A percentile compares a stretch with the other conserved stretches of the same genome.
Evolutionary conservation across 179 eudicot genomes (phyloP).

Genomic region (Amaranthus tricolor): DNA sequence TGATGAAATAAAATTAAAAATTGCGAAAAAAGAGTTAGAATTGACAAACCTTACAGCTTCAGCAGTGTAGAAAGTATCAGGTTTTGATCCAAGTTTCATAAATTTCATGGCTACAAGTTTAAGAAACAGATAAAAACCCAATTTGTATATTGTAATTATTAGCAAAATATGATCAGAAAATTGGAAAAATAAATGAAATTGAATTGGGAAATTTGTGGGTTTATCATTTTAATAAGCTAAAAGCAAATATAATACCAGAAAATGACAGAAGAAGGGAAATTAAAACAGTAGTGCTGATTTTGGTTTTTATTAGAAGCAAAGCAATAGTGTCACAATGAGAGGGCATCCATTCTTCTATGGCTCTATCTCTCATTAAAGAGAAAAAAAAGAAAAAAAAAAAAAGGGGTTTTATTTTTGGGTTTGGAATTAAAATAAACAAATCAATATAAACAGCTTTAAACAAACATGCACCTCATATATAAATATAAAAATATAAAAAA

Average conservation of each 20-base stretch:
- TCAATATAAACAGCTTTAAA: not conserved
- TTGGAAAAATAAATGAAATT: slow-evolving; percentile 2
- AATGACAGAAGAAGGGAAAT: not conserved
- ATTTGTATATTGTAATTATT: not conserved
- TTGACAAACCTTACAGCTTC: slow-evolving; percentile 67
- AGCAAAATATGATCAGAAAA: not conserved
- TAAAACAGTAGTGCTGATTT: not conserved
- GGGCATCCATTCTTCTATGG: slow-evolving; percentile 1
- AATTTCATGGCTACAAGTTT: slow-evolving; percentile 58
- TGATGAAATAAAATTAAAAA: not conserved
- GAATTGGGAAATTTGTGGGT: not conserved
- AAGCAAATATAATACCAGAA: slow-evolving; percentile 2
- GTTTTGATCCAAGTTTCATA: slow-evolving; percentile 90
- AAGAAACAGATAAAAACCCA: not conserved
- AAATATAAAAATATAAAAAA: not conserved
- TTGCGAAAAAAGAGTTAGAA: not conserved
- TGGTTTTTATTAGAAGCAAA: slow-evolving; percentile 15
- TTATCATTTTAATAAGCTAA: slow-evolving; percentile 11
- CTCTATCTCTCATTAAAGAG: slow-evolving; percentile 2
- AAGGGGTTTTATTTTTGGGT: not conserved
- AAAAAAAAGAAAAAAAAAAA: not conserved
- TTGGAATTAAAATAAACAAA: slow-evolving; percentile 13
- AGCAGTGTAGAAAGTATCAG: slow-evolving; percentile 74
- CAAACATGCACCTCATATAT: slow-evolving; percentile 18
- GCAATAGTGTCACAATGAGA: slow-evolving; percentile 11